Percentiles rank a stretch among this genome's conserved stretches.
Evolutionary conservation across 1,284 basidiomycete genomes (phyloP).

Genomic region (Bondarzewia mesenterica): DNA sequence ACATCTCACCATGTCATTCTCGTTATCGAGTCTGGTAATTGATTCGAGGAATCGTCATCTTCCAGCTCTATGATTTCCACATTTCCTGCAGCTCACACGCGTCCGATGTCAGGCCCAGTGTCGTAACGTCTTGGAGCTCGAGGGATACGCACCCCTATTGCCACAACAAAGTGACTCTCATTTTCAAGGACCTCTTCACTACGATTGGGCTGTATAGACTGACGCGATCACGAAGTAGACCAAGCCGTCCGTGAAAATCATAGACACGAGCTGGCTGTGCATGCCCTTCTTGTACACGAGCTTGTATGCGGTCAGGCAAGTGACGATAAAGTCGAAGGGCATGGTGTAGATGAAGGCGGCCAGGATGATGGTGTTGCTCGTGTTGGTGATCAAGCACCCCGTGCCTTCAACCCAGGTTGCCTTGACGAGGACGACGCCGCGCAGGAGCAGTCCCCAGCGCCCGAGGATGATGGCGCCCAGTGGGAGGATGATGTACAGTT

Average conservation of each 20-base stretch:
- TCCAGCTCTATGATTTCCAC: too few relatives aligned
- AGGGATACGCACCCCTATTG: too few relatives aligned
- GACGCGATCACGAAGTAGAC: slow-evolving; percentile 70
- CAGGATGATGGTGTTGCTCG: slow-evolving; percentile 16
- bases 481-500: slow-evolving; percentile 44
- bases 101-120: too few relatives aligned
- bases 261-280: slow-evolving; percentile 40
- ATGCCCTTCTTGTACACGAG: slow-evolving; percentile 33
- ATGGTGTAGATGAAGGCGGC: slow-evolving; percentile 13
- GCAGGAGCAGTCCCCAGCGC: slow-evolving; percentile 69
- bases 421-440: slow-evolving; percentile 34
- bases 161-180: too few relatives aligned
- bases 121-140: too few relatives aligned
- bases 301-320: slow-evolving; percentile 32
- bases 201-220: too few relatives aligned
- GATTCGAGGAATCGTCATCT: too few relatives aligned
- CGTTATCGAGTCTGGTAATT: too few relatives aligned
- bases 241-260: slow-evolving; percentile 63
- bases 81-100: too few relatives aligned
- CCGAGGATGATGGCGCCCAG: slow-evolving; percentile 56
- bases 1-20: too few relatives aligned
- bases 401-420: slow-evolving; percentile 10
- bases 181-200: too few relatives aligned
- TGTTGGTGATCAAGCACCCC: slow-evolving; percentile 18
- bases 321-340: slow-evolving; percentile 21